Evolutionary conservation across 2,329 filamentous ascomycete species (phyloP), one percentile per base, ranked within the genome.

Genomic region (Xylogone sp.): DNA sequence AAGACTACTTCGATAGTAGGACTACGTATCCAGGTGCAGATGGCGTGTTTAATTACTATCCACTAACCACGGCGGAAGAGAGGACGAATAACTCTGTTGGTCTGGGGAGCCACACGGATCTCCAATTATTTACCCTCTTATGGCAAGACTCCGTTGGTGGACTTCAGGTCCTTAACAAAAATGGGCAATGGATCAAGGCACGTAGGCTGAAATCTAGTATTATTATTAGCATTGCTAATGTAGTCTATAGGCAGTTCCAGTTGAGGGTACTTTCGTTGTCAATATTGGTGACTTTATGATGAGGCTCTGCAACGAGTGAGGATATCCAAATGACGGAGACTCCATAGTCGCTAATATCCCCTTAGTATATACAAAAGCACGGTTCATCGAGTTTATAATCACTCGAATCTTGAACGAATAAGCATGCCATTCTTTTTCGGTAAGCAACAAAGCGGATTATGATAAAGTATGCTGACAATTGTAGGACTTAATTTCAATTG

Each of bases 381-480:
- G 0, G 72, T 79, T 18, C 78, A 81, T 60, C 66, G 77, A 16
- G 76, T 82, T 2, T 71, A 71, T 27, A 76, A 76, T 53, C 65
- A 69, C 43, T 66, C 68, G 0, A 56, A 56, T 0, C 62, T 61
- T 10, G 73, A 75, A 48, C 66, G 77, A 13, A 75, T 77, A 42
- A 79, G 74, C 0, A 78, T 82, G 74, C 77, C 78, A 1, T 81
- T 82, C 60, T 82, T 82, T 63, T 76, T 81, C 48, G 75, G 74
- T 71, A 60, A 54, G 61, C 27, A 24, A 18, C 2, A 9, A 22
- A 13, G 19, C 39, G 7, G 2, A 21, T 42, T 10, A 10, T 19
- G 19, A 19, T 21, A 2, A 29, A 42, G 8, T 48, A 43, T 18
- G 19, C 21, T 54, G 53, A 49, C 50, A 6, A 21, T 12, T 13